Percentiles rank a stretch among this genome's conserved stretches.
Evolutionary conservation across 768 basidiomycete species (phyloP).

Genomic region (Boletus barrowsii): DNA sequence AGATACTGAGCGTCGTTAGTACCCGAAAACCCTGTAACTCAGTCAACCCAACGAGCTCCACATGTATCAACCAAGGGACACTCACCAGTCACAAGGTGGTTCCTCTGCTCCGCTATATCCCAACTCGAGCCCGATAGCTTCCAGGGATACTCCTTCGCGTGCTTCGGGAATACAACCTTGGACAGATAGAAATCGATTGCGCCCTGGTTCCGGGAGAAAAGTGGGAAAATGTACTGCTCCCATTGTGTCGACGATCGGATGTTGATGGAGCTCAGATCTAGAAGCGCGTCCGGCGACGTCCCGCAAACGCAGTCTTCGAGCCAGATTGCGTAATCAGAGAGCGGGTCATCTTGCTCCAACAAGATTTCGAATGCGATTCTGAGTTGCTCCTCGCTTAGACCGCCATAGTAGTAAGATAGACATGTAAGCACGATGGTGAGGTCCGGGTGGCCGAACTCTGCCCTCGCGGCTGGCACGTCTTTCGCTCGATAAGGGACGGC

Average conservation of each 20-base stretch:
- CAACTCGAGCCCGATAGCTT: not conserved
- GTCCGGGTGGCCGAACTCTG: not conserved
- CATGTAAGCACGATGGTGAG: not conserved
- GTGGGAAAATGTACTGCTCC: not conserved
- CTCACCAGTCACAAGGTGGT: not conserved
- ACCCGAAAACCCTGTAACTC: not conserved
- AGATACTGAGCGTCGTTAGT: not conserved
- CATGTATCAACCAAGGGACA: not conserved
- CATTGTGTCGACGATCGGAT: not conserved
- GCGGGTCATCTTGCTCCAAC: not conserved
- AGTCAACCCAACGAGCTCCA: not conserved
- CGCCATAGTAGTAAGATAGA: not conserved
- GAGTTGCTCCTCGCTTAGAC: not conserved
- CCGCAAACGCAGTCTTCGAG: not conserved
- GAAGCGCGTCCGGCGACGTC: not conserved
- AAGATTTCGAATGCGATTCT: not conserved
- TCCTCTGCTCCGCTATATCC: not conserved
- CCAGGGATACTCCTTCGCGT: not conserved
- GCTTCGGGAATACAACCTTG: not conserved
- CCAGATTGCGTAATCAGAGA: not conserved
- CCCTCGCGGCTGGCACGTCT: not conserved
- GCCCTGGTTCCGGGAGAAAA: not conserved
- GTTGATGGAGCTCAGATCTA: not conserved
- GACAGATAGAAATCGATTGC: not conserved
- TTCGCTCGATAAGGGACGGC: not conserved